Base-by-base conservation (phyloP, 208 protist species). In the Leptomonas pyrrhocoris region DNA sequence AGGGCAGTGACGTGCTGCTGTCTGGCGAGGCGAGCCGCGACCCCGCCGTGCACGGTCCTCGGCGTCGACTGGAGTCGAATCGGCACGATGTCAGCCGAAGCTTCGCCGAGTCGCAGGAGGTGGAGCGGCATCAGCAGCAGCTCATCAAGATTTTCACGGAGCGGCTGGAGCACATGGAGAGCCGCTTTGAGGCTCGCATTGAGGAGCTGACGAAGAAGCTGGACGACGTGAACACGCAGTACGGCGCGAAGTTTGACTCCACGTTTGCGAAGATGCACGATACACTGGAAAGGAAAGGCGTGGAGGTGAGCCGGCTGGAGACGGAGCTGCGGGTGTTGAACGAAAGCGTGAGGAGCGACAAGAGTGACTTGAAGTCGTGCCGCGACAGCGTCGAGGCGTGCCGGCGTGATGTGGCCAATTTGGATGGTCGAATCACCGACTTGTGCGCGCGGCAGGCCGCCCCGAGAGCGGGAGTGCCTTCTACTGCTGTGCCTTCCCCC, bases 101-200 rank as follows among this genome's bases (percentile, higher is more conserved):
- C 25, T 64, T 48, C 42, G 56, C 31, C 21, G 67, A 63, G 46
- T n/a, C 57, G 23, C 55, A 64, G 67, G 57, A 58, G 23, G 19
- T 55, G 45, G 67, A 73, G 56, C 67, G 67, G 18, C 42, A 59
- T 9, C 67, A 73, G 31, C 67, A 91, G 36, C 63, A 89, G 65
- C 84, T 94, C 59, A 81, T 92, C n/a, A 89, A 92, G 57, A 89
- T 81, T 28, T 68, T 77, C 38, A 85, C 70, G 18, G 30, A 59
- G 3, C 68, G 71, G 42, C 64, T 93, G 25, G 58, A 66, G 31
- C 53, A 88, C 21, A 68, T 93, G n/a, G 72, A 80, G 28, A 64
- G 42, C n/a, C 49, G 62, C 34, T 70, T 66, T 40, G 58, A 73
- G 54, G 48, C 50, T 2, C 50, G 61, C 50, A 54, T 79, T 38